Evolutionary conservation across 345 rosid species (phyloP).

Genomic region (Schrenkiella parvula): DNA sequence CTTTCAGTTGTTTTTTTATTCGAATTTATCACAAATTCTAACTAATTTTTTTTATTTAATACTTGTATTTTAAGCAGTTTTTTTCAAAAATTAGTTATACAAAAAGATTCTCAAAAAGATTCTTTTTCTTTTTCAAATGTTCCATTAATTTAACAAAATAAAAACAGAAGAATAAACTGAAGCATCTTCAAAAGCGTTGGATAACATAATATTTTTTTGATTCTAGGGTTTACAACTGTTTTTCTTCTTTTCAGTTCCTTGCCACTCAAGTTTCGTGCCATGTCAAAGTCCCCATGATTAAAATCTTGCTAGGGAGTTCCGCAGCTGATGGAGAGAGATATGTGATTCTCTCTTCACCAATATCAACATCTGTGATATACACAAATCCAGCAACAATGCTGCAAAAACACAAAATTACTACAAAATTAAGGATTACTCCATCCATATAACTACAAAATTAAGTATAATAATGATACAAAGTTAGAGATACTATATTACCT

Average conservation of each 20-base stretch:
- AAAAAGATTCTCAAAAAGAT: no score
- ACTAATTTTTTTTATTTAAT: background rate
- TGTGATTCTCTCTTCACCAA: background rate
- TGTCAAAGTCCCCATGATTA: conserved; percentile 18
- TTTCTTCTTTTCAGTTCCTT: background rate
- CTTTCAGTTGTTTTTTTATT: background rate
- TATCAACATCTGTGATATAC: background rate
- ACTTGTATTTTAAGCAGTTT: no score
- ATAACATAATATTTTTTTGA: no score
- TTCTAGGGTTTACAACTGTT: background rate
- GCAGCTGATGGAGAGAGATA: conserved; percentile 21
- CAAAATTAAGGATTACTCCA: background rate
- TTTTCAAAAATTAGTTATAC: no score
- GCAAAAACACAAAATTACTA: background rate
- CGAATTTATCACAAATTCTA: background rate
- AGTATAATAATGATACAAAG: background rate
- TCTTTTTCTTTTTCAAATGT: no score
- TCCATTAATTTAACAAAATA: no score
- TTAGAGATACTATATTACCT: background rate
- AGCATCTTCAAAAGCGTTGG: background rate
- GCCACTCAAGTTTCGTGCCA: background rate
- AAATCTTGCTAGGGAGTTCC: background rate
- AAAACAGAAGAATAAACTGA: no score
- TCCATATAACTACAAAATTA: background rate
- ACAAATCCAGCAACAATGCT: conserved; percentile 29